phyloP scores from a whole-genome alignment of 805 yeast genomes.

The Suhomyces faveliae region DNA sequence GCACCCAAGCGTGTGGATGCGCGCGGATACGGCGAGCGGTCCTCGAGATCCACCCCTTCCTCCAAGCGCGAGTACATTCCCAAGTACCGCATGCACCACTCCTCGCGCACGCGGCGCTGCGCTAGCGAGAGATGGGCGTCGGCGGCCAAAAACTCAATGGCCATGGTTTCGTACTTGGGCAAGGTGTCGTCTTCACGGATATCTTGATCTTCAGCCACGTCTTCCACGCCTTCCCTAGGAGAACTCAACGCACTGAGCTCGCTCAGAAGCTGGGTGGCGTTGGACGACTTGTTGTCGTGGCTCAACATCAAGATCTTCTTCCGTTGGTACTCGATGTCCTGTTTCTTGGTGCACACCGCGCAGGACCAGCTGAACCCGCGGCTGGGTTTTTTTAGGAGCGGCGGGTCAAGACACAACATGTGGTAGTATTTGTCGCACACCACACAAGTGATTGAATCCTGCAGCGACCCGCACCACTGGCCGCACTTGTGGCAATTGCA shows the following conservation, averaged over 20 bases:
- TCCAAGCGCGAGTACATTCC: constrained; percentile 74
- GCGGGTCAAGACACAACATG: constrained; percentile 84
- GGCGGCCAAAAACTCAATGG: constrained; percentile 48
- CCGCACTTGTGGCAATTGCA: constrained; percentile 67
- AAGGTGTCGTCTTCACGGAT: constrained; percentile 13
- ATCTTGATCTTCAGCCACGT: constrained; percentile 10
- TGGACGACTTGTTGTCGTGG: constrained; percentile 41
- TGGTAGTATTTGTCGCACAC: constrained; percentile 71
- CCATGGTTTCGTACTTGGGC: constrained; percentile 58
- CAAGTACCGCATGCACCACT: constrained; percentile 79
- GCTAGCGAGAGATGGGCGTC: constrained; percentile 43
- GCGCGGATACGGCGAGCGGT: constrained; percentile 70
- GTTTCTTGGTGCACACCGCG: constrained; percentile 66
- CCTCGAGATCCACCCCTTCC: constrained; percentile 75
- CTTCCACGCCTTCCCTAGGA: constrained; percentile 5
- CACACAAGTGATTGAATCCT: constrained; percentile 77
- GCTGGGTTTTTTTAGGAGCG: constrained; percentile 72
- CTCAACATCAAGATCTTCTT: constrained; percentile 41
- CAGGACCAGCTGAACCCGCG: constrained; percentile 92
- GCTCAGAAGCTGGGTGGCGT: constrained; percentile 32
- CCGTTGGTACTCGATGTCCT: constrained; percentile 44
- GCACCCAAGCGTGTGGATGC: constrained; percentile 76
- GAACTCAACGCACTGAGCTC: constrained; percentile 17
- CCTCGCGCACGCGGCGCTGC: constrained; percentile 57
- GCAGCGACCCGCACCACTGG: constrained; percentile 75